Evolutionary conservation across 169 alveolate species (phyloP), one percentile per base, ranked within the genome.

Genomic region (Cryptosporidium ubiquitum): DNA sequence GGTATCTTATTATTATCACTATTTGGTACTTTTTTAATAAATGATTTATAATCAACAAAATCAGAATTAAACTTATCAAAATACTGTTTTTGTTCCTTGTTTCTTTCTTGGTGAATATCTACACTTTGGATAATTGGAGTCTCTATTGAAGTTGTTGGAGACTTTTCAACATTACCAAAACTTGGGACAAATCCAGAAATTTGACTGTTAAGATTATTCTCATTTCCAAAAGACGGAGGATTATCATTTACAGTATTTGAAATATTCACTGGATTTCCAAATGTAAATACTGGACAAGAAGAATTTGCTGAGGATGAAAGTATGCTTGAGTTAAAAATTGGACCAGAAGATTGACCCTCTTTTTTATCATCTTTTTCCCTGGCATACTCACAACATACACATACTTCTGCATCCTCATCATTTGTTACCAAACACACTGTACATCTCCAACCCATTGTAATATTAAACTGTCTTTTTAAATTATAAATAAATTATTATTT

Each of bases 371-470:
- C 52, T 16, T 52, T 14, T 3, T 31, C 85, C 23, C 70, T 73
- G n/a, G 85, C 61, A 40, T 52, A 64, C 20, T 79, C 89, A 40
- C 89, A 79, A 64, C 89, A 79, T 23, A 61, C 68, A 79, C 89
- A 79, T 26, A 79, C 49, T 9, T 61, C 40, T 26, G 75, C 68
- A 79, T 79, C 89, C 20, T 57, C 68, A 79, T 79, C 89, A 40
- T 79, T 79, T 5, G 89, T 79, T 16, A 79, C 89, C 61, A 79
- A 40, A 64, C 89, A 79, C 5, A 79, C 89, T n/a, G 51, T 69
- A 5, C 89, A 79, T 58, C 29, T 79, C 89, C 89, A 79, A 49
- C 74, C 89, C 89, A 79, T 79, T 37, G 66, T 26, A 47, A 47
- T 7, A 42, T n/a, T n/a, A n/a, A n/a, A n/a, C n/a, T n/a, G n/a